A percentile compares a stretch with the other conserved stretches of the same genome.
Conservation (phyloP, 108 stramenopile genomes). For the Seminavis robusta region DNA sequence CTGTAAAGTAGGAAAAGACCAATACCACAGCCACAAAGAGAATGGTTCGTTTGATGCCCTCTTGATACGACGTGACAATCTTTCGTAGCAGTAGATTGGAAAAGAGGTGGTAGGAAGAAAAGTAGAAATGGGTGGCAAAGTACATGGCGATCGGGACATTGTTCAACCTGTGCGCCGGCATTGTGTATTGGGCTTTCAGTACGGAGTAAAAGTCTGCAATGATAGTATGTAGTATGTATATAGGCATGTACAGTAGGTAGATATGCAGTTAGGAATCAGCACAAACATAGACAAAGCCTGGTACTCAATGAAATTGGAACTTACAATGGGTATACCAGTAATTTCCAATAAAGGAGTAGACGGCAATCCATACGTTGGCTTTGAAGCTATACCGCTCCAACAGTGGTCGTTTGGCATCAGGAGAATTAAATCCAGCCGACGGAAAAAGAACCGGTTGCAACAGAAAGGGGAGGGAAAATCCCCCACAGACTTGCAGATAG, state of each 20-base stretch:
- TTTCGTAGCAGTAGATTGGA: conserved; percentile 88
- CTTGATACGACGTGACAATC: conserved; percentile 53
- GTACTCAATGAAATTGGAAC: background rate
- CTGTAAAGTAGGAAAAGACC: conserved; percentile 83
- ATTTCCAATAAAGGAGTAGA: conserved; percentile 97
- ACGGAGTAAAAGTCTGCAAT: conserved; percentile 90
- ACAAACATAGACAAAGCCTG: too few relatives aligned
- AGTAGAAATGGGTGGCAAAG: conserved; percentile 97
- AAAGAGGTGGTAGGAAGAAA: conserved; percentile 91
- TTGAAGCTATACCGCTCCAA: conserved; percentile 81
- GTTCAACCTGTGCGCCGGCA: conserved; percentile 92
- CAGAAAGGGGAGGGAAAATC: conserved; percentile 76
- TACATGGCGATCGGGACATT: conserved; percentile 94
- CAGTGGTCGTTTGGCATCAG: conserved; percentile 66
- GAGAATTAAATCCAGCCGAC: conserved; percentile 45
- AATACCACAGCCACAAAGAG: conserved; percentile 57
- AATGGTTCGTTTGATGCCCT: conserved; percentile 32
- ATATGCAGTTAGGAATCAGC: too few relatives aligned
- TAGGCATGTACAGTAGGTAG: too few relatives aligned
- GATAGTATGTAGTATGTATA: background rate
- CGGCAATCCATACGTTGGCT: conserved; percentile 88
- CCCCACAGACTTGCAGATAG: conserved; percentile 71
- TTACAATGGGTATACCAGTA: conserved; percentile 91
- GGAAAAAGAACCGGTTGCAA: conserved; percentile 83
- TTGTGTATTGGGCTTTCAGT: conserved; percentile 92